phyloP scores from a whole-genome alignment of 2,329 filamentous ascomycete species.

The Neoscytalidium dimidiatum region DNA sequence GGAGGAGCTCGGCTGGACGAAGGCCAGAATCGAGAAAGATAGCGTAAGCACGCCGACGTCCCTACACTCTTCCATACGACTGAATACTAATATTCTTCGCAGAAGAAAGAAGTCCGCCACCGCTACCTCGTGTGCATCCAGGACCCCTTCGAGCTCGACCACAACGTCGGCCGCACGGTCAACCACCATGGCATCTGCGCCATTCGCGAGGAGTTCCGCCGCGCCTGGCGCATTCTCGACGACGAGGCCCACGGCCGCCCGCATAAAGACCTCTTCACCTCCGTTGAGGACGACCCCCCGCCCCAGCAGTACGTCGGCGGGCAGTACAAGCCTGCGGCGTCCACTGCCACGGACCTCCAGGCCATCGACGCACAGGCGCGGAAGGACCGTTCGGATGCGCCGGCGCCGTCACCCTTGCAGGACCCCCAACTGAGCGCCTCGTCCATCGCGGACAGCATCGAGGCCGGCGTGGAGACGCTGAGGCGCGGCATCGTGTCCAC shows the following conservation, averaged over 20 bases:
- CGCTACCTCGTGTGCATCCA: slow-evolving; percentile 88
- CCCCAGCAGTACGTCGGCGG: slow-evolving; percentile 10
- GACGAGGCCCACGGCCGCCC: neutral
- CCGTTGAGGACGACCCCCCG: slow-evolving; percentile 12
- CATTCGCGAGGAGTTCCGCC: slow-evolving; percentile 81
- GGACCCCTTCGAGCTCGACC: slow-evolving; percentile 84
- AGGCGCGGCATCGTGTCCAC: slow-evolving; percentile 1
- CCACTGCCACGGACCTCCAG: neutral
- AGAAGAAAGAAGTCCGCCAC: slow-evolving; percentile 68
- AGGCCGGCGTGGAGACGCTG: neutral
- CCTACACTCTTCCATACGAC: slow-evolving; percentile 19
- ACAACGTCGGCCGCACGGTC: slow-evolving; percentile 87
- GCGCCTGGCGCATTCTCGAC: slow-evolving; percentile 67
- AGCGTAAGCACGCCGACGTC: slow-evolving; percentile 13
- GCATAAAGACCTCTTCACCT: slow-evolving; percentile 13
- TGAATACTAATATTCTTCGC: neutral
- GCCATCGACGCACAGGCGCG: neutral
- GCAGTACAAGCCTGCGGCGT: neutral
- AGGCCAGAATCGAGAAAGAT: slow-evolving; percentile 69
- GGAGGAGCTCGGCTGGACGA: slow-evolving; percentile 79
- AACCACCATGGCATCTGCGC: slow-evolving; percentile 79
- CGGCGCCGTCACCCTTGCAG: neutral
- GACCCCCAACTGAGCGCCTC: neutral
- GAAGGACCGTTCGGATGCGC: neutral
- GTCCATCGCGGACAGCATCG: neutral